Evolutionary conservation across 306 rosid genomes (phyloP).

Genomic region (Casuarina glauca): DNA sequence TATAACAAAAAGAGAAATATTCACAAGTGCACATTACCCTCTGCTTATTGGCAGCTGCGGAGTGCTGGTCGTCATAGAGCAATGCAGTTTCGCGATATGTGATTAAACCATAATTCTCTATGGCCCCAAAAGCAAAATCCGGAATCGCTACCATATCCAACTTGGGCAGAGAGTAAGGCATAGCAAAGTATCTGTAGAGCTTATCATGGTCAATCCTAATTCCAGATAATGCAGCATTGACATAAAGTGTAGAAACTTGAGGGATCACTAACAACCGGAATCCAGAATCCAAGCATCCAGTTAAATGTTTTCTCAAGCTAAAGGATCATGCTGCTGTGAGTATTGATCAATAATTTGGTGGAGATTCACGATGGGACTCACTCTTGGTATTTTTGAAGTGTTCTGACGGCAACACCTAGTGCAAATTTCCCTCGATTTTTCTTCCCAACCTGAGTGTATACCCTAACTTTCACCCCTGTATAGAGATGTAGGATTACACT

Average conservation of each 20-base stretch:
- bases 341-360: neutral
- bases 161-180: conserved; percentile 86
- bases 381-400: conserved; percentile 75
- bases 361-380: conserved; percentile 33
- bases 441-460: conserved; percentile 87
- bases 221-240: conserved; percentile 21
- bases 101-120: conserved; percentile 97
- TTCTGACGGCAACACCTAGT: conserved; percentile 71
- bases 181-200: conserved; percentile 73
- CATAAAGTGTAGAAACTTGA: neutral
- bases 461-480: conserved; percentile 87
- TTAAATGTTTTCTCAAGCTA: neutral
- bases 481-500: conserved; percentile 25
- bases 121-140: conserved; percentile 96
- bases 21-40: conserved; percentile 53
- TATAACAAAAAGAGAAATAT: conserved; percentile 20
- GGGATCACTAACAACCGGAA: neutral
- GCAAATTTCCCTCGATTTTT: conserved; percentile 88
- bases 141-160: conserved; percentile 97
- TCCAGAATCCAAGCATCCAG: neutral
- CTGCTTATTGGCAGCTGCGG: conserved; percentile 91
- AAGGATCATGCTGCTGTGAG: conserved; percentile 13
- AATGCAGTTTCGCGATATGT: conserved; percentile 92
- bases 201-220: conserved; percentile 26
- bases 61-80: conserved; percentile 84